Base-by-base conservation (phyloP, 257 asterid species). In the Nicotiana sylvestris region DNA sequence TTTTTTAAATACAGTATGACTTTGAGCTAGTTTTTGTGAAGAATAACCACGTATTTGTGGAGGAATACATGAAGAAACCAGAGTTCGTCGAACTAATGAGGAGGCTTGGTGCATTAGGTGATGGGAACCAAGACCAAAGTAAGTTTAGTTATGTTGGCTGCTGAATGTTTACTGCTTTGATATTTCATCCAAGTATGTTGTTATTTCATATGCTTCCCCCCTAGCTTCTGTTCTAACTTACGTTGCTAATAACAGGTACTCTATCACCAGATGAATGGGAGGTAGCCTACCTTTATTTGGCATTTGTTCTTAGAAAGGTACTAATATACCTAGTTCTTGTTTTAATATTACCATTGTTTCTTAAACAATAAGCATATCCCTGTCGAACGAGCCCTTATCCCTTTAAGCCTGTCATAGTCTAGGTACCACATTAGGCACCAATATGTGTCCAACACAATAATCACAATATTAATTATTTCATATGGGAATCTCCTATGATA, bases 251-350 rank as follows among this genome's bases (percentile, higher is more conserved):
- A 13, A 15, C 58, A 95, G 99, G 97, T 85, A 94, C 99, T 33
- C 87, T 96, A 12, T 93, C 98, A 35, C 93, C 93, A 2, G 98
- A 94, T 77, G 99, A 96, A 83, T 96, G 99, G 99, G 99, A 96
- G 67, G 98, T 90, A 4, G 99, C 98, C 30, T 96, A 94, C 86
- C 89, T 94, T 83, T 94, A 94, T 88, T 84, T 88, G 82, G 86
- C 99, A 69, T 94, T 91, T 76, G 99, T 91, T 76, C 86, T 94
- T 83, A 89, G 92, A 86, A 96, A 94, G 98, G 98, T 92, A 84
- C 1, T 35, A 51, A 74, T 37, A 0, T 74, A 13, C 39, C 79
- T 27, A 37, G 15, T 30, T 32, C 58, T 18, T 76, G 51, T 18
- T 35, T 74, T 58, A 16, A 9, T 53, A 16, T 3, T 53, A 12